These are phyloP conservation scores for Exophiala aquamarina DNA, from an alignment of 2,329 filamentous ascomycete species.

Conservation along the genomic window DNA sequence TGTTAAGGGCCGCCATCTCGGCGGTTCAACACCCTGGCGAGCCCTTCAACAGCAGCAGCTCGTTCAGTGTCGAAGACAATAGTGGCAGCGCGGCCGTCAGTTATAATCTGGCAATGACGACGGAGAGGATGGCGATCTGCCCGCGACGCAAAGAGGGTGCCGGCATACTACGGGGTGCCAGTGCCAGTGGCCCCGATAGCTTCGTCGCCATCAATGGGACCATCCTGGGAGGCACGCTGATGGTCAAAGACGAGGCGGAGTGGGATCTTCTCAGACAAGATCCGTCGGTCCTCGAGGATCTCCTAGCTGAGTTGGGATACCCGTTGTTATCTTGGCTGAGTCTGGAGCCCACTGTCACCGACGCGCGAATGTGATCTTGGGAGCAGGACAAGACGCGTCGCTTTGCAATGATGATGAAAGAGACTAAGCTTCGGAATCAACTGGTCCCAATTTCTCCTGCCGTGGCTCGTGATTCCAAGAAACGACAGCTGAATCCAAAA, in stretches of 20 bases:
- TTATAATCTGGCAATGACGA: constrained; percentile 61
- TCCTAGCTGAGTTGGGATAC: constrained; percentile 46
- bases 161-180: constrained; percentile 30
- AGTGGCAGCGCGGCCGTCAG: constrained; percentile 44
- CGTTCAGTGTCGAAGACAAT: constrained; percentile 15
- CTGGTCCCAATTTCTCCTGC: too few relatives aligned
- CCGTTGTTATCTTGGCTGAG: constrained; percentile 19
- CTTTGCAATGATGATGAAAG: too few relatives aligned
- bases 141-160: constrained; percentile 50
- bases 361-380: too few relatives aligned
- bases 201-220: constrained; percentile 58
- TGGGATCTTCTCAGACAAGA: constrained; percentile 48
- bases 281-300: constrained; percentile 38
- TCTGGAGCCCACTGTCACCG: too few relatives aligned
- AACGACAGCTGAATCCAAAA: too few relatives aligned
- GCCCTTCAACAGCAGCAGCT: constrained; percentile 3
- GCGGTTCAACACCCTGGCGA: constrained; percentile 5
- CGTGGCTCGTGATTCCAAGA: too few relatives aligned
- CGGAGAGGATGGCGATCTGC: constrained; percentile 53
- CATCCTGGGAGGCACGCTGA: constrained; percentile 56
- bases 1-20: constrained; percentile 41
- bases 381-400: too few relatives aligned
- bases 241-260: constrained; percentile 58
- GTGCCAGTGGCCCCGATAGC: constrained; percentile 38
- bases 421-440: too few relatives aligned